These are phyloP conservation scores for Pseudozyma sp. DNA, from an alignment of 1,284 basidiomycete genomes.

Conservation along the genomic window DNA sequence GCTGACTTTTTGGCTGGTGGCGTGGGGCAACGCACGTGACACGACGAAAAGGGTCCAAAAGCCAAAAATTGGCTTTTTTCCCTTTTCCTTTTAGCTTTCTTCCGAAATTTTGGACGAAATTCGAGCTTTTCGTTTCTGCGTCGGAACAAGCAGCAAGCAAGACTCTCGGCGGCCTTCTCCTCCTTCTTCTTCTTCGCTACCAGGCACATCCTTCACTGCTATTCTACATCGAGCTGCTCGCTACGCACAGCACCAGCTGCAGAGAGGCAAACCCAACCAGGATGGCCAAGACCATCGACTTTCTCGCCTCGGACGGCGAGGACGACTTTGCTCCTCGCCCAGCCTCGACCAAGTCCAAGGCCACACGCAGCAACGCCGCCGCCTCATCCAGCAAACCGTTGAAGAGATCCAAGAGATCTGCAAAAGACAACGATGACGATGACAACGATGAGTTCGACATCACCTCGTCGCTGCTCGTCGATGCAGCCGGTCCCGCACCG, in stretches of 20 bases:
- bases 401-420: conserved; percentile 11
- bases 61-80: conserved; percentile 1
- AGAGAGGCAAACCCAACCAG: background rate
- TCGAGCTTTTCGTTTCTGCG: too few relatives aligned
- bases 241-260: background rate
- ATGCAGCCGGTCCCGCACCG: conserved; percentile 13
- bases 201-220: conserved; percentile 1
- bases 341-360: conserved; percentile 15
- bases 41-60: conserved; percentile 21
- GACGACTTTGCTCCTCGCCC: conserved; percentile 19
- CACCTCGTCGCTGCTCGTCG: conserved; percentile 32
- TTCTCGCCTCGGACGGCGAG: conserved; percentile 59
- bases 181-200: background rate
- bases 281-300: conserved; percentile 61
- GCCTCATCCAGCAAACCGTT: conserved; percentile 31
- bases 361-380: conserved; percentile 18
- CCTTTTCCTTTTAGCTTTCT: background rate
- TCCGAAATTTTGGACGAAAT: too few relatives aligned
- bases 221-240: background rate
- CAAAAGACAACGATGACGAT: conserved; percentile 15
- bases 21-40: conserved; percentile 15
- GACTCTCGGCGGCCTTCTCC: background rate
- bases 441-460: conserved; percentile 45
- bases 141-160: too few relatives aligned
- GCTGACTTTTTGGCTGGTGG: background rate